Evolutionary conservation across 768 basidiomycete genomes (phyloP), one percentile per base, ranked within the genome.

Genomic region (Panellus pusillus): DNA sequence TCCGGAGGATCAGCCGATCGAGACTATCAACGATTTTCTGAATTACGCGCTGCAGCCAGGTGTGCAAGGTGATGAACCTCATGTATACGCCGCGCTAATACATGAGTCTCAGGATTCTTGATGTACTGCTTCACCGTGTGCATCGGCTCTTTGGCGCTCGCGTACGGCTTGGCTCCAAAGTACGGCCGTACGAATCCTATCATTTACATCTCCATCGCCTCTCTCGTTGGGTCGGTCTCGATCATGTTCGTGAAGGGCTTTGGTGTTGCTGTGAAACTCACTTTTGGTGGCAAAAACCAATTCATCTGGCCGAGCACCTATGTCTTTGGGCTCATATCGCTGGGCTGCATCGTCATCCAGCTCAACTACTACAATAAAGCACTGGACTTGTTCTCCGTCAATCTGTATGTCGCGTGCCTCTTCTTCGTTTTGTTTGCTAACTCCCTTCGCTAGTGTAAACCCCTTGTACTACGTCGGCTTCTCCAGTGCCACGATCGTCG

Each of bases 331-430:
- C 77, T 92, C 45, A 83, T 91, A 31, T 88, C 93, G 3, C 79
- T 78, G 1, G 71, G 82, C 1, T 98, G 93, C 68, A 98, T 99
- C 66, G 69, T 96, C 57, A 82, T 92, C 19, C 92, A 93, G 71
- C 92, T 95, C 90, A 90, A 91, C 70, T 95, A 93, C 74, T 95
- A 97, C 78, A 99, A 98, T 79, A 98, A 98, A 68, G 96, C 95
- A 0, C 79, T 98, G 47, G 95, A 98, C 67, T 93, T 84, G 1
- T 98, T 98, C 70, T 94, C 93, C 2, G 97, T 95, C 40, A 98
- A 98, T 66, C 91, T 98, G 93, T 96, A 24, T 24, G 24, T 24
- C 24, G 80, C 60, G 92, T 79, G 13, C 7, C 20, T 1, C 32
- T 7, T 41, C 14, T 13, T 24, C 9, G 45, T 46, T 54, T 46